Evolutionary conservation across 129 eudicot species (phyloP).

Genomic region (Tanacetum coccineum): DNA sequence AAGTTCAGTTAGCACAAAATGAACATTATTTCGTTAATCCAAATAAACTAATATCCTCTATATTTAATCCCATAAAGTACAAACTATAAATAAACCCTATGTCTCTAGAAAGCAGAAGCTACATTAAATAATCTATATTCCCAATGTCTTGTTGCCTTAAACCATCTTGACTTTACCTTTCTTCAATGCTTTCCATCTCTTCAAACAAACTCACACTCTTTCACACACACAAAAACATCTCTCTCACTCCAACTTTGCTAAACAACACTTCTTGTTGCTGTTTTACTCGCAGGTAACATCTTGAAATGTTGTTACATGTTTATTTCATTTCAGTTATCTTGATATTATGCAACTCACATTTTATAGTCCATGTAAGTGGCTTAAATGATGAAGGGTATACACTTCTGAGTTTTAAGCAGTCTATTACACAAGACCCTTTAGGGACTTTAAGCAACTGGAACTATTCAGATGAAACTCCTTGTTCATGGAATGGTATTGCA

Average conservation of each 20-base stretch:
- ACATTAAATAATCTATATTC: constrained; percentile 30
- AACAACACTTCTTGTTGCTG: constrained; percentile 8
- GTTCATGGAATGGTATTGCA: constrained; percentile 98
- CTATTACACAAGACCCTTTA: constrained; percentile 76
- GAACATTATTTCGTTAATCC: no score
- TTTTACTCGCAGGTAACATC: constrained; percentile 23
- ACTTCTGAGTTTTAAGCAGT: constrained; percentile 61
- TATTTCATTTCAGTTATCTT: constrained; percentile 42
- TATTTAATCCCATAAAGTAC: neutral
- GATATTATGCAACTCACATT: constrained; percentile 39
- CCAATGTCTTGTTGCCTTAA: constrained; percentile 54
- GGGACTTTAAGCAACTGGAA: constrained; percentile 81
- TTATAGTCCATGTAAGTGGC: constrained; percentile 39
- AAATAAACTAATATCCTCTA: no score
- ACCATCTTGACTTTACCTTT: constrained; percentile 45
- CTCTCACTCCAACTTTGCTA: constrained; percentile 31
- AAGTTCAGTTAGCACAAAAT: no score
- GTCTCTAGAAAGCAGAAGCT: constrained; percentile 23
- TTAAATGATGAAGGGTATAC: constrained; percentile 84
- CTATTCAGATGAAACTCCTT: constrained; percentile 76
- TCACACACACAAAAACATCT: constrained; percentile 29
- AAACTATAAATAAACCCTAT: neutral
- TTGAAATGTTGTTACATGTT: constrained; percentile 35
- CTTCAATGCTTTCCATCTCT: constrained; percentile 41
- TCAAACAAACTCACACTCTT: constrained; percentile 37